Conservation (phyloP, 352 stramenopile species). For the Globisporangium parvum region DNA sequence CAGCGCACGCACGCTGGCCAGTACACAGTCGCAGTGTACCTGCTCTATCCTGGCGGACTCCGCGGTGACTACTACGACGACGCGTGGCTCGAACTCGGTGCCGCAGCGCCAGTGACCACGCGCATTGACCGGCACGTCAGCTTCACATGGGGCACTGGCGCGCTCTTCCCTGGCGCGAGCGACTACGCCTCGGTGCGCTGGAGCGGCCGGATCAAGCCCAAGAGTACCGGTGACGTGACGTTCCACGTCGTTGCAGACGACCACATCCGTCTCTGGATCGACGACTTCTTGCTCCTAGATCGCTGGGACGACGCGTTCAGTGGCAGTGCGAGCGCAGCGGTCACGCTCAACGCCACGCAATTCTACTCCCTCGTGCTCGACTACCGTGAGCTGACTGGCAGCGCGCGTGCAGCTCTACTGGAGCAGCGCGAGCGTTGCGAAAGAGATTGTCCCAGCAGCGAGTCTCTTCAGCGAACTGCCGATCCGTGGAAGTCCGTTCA, state of each 20-base stretch:
- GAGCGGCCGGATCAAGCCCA: conserved; percentile 59
- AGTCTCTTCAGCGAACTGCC: conserved; percentile 43
- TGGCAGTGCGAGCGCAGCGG: conserved; percentile 8
- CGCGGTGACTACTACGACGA: conserved; percentile 63
- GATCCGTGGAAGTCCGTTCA: conserved; percentile 47
- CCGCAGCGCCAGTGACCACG: conserved; percentile 17
- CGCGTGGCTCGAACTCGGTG: conserved; percentile 38
- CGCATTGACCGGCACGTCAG: conserved; percentile 66
- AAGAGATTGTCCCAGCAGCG: conserved; percentile 40
- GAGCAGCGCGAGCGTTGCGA: conserved; percentile 20
- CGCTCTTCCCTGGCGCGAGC: conserved; percentile 37
- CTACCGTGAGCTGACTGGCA: conserved; percentile 39
- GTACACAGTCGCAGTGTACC: conserved; percentile 48
- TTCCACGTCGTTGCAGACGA: conserved; percentile 46
- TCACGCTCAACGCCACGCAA: conserved; percentile 26
- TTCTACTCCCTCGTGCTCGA: conserved; percentile 56
- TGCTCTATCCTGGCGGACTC: conserved; percentile 54
- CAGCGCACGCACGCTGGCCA: conserved; percentile 30
- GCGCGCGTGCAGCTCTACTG: conserved; percentile 44
- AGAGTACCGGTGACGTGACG: conserved; percentile 26
- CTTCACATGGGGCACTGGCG: conserved; percentile 57
- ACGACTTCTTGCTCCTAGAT: conserved; percentile 57
- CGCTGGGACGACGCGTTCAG: conserved; percentile 32
- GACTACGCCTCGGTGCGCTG: conserved; percentile 63
- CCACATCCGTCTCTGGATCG: conserved; percentile 56